Conservation (phyloP, 2,329 filamentous ascomycete species). For the Cercospora berteroae region DNA sequence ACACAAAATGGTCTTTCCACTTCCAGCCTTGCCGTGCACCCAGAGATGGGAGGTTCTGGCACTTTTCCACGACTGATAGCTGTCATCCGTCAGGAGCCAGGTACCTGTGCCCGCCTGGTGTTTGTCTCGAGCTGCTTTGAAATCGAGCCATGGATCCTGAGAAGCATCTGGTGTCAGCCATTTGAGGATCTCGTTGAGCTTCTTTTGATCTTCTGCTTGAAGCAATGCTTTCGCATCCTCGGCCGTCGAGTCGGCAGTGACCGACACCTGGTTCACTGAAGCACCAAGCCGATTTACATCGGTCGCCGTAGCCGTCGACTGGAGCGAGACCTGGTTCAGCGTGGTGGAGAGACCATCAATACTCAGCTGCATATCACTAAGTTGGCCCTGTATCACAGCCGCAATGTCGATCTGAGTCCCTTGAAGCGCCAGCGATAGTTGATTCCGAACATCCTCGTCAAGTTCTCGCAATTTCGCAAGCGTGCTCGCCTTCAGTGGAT, state of each 20-base stretch:
- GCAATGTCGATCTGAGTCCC: not conserved
- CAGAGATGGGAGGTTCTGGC: slow-evolving; percentile 16
- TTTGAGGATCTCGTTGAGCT: slow-evolving; percentile 7
- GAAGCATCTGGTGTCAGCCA: slow-evolving; percentile 20
- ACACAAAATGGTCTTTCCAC: slow-evolving; percentile 29
- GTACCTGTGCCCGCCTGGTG: slow-evolving; percentile 25
- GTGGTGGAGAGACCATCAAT: not conserved
- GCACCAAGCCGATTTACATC: not conserved
- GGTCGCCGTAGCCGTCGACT: not conserved
- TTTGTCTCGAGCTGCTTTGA: slow-evolving; percentile 21
- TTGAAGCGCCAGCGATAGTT: not conserved
- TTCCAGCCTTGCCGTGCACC: slow-evolving; percentile 28
- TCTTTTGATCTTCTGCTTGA: not conserved
- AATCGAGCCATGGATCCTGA: slow-evolving; percentile 23
- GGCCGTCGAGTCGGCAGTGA: not conserved
- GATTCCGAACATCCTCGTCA: not conserved
- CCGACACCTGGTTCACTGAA: not conserved
- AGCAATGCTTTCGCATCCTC: not conserved
- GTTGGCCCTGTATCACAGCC: not conserved
- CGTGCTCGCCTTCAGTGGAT: not conserved
- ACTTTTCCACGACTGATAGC: slow-evolving; percentile 24
- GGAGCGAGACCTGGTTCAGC: not conserved
- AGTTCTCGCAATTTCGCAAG: not conserved
- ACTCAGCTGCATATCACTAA: not conserved
- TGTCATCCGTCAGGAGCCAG: slow-evolving; percentile 23